Base-by-base conservation (phyloP, 306 rosid genomes). In the Quercus wislizeni region DNA sequence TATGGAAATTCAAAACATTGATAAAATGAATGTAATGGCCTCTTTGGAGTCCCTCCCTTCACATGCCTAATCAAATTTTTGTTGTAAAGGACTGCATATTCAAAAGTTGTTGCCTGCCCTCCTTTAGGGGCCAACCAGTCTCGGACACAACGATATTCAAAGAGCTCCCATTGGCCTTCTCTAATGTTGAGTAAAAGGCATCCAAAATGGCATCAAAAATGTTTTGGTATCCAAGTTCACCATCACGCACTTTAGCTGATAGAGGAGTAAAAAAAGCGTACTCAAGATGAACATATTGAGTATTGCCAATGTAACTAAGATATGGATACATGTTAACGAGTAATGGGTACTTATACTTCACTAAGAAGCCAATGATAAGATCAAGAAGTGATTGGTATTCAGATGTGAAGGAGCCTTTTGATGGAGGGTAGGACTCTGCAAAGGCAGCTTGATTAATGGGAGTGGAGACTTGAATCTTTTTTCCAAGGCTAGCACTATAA, bases 41-140 rank as follows among this genome's bases (percentile, higher is more conserved):
- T n/a, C n/a, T n/a, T n/a, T n/a, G n/a, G n/a, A n/a, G n/a, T n/a
- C n/a, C n/a, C n/a, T n/a, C n/a, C n/a, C n/a, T n/a, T n/a, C n/a
- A n/a, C n/a, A n/a, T n/a, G n/a, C n/a, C n/a, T n/a, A n/a, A n/a
- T n/a, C n/a, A n/a, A n/a, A n/a, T n/a, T n/a, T n/a, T n/a, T n/a
- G n/a, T n/a, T n/a, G n/a, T n/a, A n/a, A n/a, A n/a, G n/a, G n/a
- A n/a, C n/a, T n/a, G n/a, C n/a, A n/a, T n/a, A n/a, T n/a, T n/a
- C n/a, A n/a, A n/a, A n/a, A n/a, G n/a, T n/a, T n/a, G n/a, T n/a
- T n/a, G n/a, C n/a, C n/a, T n/a, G n/a, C n/a, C n/a, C n/a, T n/a
- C n/a, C n/a, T n/a, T n/a, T n/a, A n/a, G n/a, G 76, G 3, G 90
- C 89, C 92, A 90, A 5, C 92, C 92, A 43, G 70, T 81, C 78